phyloP scores from a whole-genome alignment of 805 yeast genomes.

The Metschnikowia drakensbergensis region DNA sequence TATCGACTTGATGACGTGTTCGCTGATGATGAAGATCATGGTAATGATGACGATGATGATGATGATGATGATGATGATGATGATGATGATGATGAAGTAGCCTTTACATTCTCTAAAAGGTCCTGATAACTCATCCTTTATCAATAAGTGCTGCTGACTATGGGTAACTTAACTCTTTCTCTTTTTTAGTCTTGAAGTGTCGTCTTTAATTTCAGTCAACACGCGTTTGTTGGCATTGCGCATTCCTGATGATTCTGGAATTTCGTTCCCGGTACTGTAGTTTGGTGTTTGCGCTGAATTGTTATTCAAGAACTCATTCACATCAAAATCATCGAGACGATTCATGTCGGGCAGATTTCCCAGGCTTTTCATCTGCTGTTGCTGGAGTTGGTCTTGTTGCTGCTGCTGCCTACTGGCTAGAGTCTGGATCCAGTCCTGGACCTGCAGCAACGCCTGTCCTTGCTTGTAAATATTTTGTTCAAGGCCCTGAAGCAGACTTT shows the following conservation, averaged over 20 bases:
- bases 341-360: constrained; percentile 7
- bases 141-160: neutral
- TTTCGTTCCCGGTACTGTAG: neutral
- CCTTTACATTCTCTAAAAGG: constrained; percentile 14
- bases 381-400: constrained; percentile 18
- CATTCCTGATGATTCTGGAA: neutral
- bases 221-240: constrained; percentile 7
- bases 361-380: constrained; percentile 12
- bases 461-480: constrained; percentile 47
- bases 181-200: constrained; percentile 1
- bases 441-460: constrained; percentile 51
- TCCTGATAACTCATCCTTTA: neutral
- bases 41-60: constrained; percentile 5
- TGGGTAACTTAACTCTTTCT: neutral
- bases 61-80: constrained; percentile 6
- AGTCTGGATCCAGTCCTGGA: constrained; percentile 52
- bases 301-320: constrained; percentile 27
- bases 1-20: neutral
- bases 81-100: constrained; percentile 11
- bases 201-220: constrained; percentile 13
- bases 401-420: constrained; percentile 18
- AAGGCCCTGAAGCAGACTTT: constrained; percentile 26
- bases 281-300: constrained; percentile 6
- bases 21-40: neutral
- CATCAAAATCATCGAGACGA: constrained; percentile 29